Evolutionary conservation across 2,329 filamentous ascomycete genomes (phyloP).

Genomic region (Colletotrichum sp.): DNA sequence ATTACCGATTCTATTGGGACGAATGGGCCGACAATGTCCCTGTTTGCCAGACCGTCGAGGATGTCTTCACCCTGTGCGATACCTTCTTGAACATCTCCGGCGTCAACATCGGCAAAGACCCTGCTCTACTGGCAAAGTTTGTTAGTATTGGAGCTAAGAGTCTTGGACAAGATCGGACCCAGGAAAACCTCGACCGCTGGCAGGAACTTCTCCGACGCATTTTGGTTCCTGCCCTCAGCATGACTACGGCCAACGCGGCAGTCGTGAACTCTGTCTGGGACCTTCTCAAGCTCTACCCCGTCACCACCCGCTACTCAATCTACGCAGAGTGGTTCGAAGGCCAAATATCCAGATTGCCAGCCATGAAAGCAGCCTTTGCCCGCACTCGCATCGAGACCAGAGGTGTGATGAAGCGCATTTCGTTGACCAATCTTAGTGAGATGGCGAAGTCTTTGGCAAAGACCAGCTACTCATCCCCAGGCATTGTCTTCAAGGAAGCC

Average conservation of each 20-base stretch:
- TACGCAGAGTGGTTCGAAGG: conserved; percentile 94
- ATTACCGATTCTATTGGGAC: conserved; percentile 95
- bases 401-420: conserved; percentile 86
- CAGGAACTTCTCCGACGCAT: conserved; percentile 81
- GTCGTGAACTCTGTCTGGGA: conserved; percentile 87
- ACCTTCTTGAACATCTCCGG: conserved; percentile 87
- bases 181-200: conserved; percentile 79
- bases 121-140: conserved; percentile 78
- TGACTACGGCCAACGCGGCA: conserved; percentile 83
- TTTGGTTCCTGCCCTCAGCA: conserved; percentile 85
- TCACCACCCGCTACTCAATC: conserved; percentile 79
- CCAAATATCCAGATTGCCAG: conserved; percentile 74
- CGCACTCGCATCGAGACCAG: conserved; percentile 80
- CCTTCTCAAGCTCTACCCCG: conserved; percentile 79
- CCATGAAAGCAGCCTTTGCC: conserved; percentile 80
- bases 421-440: conserved; percentile 81
- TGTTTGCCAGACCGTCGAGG: conserved; percentile 86
- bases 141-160: conserved; percentile 84
- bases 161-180: conserved; percentile 71
- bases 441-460: conserved; percentile 92
- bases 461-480: conserved; percentile 88
- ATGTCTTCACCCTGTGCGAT: conserved; percentile 85
- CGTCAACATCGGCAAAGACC: conserved; percentile 86
- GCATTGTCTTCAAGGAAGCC: conserved; percentile 87
- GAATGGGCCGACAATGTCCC: conserved; percentile 96